Percentiles rank a stretch among this genome's conserved stretches.
These are phyloP conservation scores for Aphelidium insulamus DNA, from an alignment of 371 early-diverging fungal species.

Conservation along the genomic window DNA sequence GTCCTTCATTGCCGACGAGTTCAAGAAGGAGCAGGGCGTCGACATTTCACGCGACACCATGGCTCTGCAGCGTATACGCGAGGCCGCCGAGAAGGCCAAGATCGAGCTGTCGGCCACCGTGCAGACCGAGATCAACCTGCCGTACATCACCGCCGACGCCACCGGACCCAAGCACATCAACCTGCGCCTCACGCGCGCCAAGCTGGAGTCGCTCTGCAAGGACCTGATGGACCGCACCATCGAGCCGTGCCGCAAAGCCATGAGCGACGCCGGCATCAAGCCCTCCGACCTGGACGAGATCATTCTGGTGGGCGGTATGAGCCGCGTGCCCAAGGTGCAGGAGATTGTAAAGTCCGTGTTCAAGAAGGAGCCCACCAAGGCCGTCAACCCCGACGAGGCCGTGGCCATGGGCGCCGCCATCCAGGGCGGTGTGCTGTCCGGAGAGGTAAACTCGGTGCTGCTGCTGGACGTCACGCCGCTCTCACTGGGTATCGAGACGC, in stretches of 20 bases:
- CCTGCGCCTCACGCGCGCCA: conserved; percentile 66
- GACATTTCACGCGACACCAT: conserved; percentile 61
- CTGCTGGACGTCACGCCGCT: conserved; percentile 96
- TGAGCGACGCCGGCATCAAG: conserved; percentile 81
- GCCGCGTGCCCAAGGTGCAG: conserved; percentile 92
- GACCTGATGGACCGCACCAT: conserved; percentile 73
- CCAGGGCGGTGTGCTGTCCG: conserved; percentile 93
- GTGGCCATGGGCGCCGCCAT: conserved; percentile 98
- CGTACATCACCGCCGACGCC: conserved; percentile 80
- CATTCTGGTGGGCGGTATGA: conserved; percentile 98
- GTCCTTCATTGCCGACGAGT: conserved; percentile 51
- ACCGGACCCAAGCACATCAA: conserved; percentile 91
- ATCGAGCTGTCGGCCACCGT: conserved; percentile 81
- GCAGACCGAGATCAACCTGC: conserved; percentile 87
- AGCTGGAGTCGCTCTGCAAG: conserved; percentile 66
- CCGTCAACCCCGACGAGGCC: conserved; percentile 98
- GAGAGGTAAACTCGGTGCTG: conserved; percentile 81
- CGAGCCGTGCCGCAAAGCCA: conserved; percentile 83
- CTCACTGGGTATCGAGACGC: conserved; percentile 92
- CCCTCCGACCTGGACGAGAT: conserved; percentile 77
- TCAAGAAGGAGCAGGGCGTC: conserved; percentile 61
- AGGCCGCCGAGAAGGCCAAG: conserved; percentile 96
- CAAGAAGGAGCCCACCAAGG: conserved; percentile 72
- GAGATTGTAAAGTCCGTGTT: conserved; percentile 79
- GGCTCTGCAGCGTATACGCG: conserved; percentile 86